Evolutionary conservation across 495 filamentous ascomycete genomes (phyloP), one percentile per base, ranked within the genome.

Genomic region (Rusavskia elegans): DNA sequence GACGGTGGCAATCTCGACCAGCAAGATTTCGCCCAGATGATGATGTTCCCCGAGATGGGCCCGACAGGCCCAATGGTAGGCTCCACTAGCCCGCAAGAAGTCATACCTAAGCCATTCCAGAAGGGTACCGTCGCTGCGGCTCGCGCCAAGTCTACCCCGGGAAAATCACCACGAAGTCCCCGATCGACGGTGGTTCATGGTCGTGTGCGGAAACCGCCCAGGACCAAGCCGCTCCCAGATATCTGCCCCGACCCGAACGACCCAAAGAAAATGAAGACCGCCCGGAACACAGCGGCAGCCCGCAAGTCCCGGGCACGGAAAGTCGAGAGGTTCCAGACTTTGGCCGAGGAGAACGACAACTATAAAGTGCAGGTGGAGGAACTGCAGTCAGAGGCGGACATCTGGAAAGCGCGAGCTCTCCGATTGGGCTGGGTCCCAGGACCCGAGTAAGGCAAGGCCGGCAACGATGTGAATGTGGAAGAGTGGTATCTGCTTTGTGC

Each of bases 271-370:
- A 77, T 87, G 72, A 97, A 96, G 77, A 87, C 92, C 56, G 90
- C 89, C 35, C 82, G 89, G 53, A 98, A 98, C 67, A 98, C 92
- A 14, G 74, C 90, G 67, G 92, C 92, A 44, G 92, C 92, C 55
- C 86, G 92, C 41, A 96, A 96, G 67, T 96, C 90, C 38, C 84
- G 92, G 13, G 80, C 86, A 54, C 83, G 85, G 57, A 90, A 92
- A 68, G 80, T 85, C 54, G 82, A 86, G 57, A 89, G 92, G 68
- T 71, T 85, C 8, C 75, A 65, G 54, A 63, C 58, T 54, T 61
- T 65, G 60, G 59, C 1, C 1, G 25, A 3, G 1, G 25, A 27
- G 25, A 27, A 27, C 25, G 25, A 27, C 1, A 27, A 5, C 4
- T 27, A 27, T 3, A 27, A 27, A 6, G 7, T 6, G 25, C 25